Conservation (phyloP, 2,329 filamentous ascomycete species). For the Grosmannia clavigera region DNA sequence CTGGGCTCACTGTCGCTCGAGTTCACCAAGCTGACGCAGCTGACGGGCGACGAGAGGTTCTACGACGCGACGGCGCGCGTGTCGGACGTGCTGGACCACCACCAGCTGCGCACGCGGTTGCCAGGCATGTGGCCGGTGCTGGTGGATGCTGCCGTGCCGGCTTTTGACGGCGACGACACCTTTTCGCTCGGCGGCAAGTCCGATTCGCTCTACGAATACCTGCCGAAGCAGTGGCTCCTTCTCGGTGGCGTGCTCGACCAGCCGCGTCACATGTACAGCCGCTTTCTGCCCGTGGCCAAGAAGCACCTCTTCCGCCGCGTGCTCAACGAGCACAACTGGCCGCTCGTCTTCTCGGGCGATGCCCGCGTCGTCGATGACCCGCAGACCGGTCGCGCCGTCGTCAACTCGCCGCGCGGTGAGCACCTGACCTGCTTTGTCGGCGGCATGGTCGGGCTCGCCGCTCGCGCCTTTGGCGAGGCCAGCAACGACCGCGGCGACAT, state of each 20-base stretch:
- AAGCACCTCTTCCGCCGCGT: constrained; percentile 27
- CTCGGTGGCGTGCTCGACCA: constrained; percentile 46
- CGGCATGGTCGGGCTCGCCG: constrained; percentile 52
- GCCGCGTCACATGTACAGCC: constrained; percentile 18
- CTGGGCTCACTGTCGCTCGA: constrained; percentile 49
- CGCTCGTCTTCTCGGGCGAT: constrained; percentile 37
- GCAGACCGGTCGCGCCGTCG: constrained; percentile 13
- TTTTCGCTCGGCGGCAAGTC: constrained; percentile 44
- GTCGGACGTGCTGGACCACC: constrained; percentile 38
- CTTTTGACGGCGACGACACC: constrained; percentile 41
- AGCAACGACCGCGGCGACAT: constrained; percentile 38
- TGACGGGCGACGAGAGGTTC: constrained; percentile 46
- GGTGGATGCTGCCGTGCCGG: constrained; percentile 39
- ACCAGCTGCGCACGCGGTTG: constrained; percentile 40
- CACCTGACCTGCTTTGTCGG: constrained; percentile 53
- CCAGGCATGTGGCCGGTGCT: constrained; percentile 52
- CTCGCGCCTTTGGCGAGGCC: constrained; percentile 41
- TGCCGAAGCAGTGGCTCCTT: constrained; percentile 53
- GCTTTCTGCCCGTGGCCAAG: constrained; percentile 21
- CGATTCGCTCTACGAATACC: constrained; percentile 51
- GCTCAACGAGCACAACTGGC: constrained; percentile 22
- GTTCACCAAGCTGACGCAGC: constrained; percentile 51
- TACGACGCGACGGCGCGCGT: constrained; percentile 51
- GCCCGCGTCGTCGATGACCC: constrained; percentile 18
- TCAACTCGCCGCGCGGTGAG: constrained; percentile 26